Evolutionary conservation across 2,329 filamentous ascomycete genomes (phyloP), one percentile per base, ranked within the genome.

Genomic region (Escovopsis sp.): DNA sequence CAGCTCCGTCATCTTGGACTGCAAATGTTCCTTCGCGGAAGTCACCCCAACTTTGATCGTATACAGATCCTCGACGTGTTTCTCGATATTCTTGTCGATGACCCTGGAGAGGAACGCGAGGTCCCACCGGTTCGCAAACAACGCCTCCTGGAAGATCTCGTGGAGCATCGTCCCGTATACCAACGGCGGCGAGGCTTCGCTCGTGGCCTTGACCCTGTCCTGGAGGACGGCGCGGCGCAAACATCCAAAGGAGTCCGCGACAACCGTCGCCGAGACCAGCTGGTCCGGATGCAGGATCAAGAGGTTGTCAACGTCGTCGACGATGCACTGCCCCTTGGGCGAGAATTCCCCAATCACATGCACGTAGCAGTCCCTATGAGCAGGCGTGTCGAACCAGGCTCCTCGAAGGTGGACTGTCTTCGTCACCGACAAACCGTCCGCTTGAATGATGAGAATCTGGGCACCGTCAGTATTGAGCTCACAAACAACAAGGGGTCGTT

Each of bases 211-310:
- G 47, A 98, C 79, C 23, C 90, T 79, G 54, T 98, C 88, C 55
- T 96, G 87, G 18, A 98, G 70, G 2, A 96, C 88, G 21, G 90
- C 86, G 43, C 88, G 79, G 14, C 90, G 79, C 52, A 82, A 78
- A 52, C 90, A 98, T 17, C 77, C 79, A 53, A 96, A 94, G 0
- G 90, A 94, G 56, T 98, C 90, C n/a, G 86, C 87, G 30, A 98
- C 81, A 5, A 92, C 85, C 1, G 90, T 96, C 3, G 90, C 81
- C 3, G 90, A 96, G 35, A 98, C 80, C 25, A 98, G 70, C 57
- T 96, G 87, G 50, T 98, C 90, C 0, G 90, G 90, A 50, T 98
- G 87, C 12, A 98, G 61, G 38, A 98, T 86, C 34, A 98, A 63
- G 55, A 96, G 80, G 47, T 87, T 85, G 34, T 79, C 68, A 3